These are phyloP conservation scores for Aspergillus flavus DNA, from an alignment of 2,329 filamentous ascomycete species.

Conservation along the genomic window DNA sequence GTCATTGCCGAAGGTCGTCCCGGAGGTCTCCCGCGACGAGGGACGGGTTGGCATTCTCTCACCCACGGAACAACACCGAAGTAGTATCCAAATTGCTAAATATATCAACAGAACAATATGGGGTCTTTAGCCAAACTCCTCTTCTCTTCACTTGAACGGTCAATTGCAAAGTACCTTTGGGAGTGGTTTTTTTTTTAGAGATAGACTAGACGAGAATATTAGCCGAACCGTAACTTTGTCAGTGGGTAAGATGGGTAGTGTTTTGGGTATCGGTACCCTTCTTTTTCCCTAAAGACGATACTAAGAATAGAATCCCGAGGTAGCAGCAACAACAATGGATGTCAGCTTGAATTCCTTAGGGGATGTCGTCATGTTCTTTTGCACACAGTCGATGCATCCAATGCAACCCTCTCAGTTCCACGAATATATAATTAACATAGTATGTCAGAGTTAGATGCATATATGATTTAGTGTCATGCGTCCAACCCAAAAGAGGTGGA, in stretches of 20 bases:
- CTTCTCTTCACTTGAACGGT: background rate
- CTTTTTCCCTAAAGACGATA: background rate
- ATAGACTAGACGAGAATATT: background rate
- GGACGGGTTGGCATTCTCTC: background rate
- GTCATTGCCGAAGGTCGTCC: background rate
- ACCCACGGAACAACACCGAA: slow-evolving; percentile 1
- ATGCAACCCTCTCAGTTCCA: background rate
- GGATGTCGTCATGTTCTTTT: background rate
- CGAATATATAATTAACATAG: slow-evolving; percentile 1
- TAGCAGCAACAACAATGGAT: background rate
- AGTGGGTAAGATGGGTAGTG: background rate
- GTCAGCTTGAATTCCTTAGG: background rate
- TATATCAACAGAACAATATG: slow-evolving; percentile 1
- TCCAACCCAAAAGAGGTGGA: background rate
- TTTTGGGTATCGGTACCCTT: background rate
- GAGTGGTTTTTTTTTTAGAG: background rate
- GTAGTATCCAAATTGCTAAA: slow-evolving; percentile 3
- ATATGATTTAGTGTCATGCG: background rate
- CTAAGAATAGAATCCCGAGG: slow-evolving; percentile 1
- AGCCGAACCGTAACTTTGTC: background rate
- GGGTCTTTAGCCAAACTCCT: background rate
- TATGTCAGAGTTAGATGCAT: slow-evolving; percentile 1
- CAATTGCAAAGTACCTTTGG: background rate
- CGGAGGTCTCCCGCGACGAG: background rate
- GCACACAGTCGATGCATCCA: background rate